Base-by-base conservation (phyloP, 2,329 filamentous ascomycete genomes). In the Trichoderma sp. region DNA sequence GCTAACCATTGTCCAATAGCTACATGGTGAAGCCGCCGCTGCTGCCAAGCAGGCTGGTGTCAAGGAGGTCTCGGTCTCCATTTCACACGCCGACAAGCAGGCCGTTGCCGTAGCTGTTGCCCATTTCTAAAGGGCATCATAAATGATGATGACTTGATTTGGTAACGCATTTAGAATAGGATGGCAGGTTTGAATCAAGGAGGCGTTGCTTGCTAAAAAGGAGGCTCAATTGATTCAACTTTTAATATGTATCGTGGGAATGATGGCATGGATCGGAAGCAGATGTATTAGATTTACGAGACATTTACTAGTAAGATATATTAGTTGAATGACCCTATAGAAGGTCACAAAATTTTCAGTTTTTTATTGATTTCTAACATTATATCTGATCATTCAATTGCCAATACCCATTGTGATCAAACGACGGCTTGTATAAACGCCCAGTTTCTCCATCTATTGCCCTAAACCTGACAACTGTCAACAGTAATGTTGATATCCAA, bases 71-170 rank as follows among this genome's bases (percentile, higher is more conserved):
- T 95, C 88, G 75, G 92, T 99, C 76, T 97, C 94, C 79, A 98
- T 99, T 80, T 98, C 95, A 77, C 97, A 99, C 84, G 96, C 93
- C 51, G 95, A 98, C 77, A 91, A 88, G 72, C 96, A 99, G 83
- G 95, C 96, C 73, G 95, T 98, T 78, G 95, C 96, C 60, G 93
- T 99, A 78, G 96, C 97, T 2, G 92, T 97, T 73, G 92, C 94
- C 70, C 91, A 90, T 71, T 92, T 96, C 79, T 94, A 89, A 81
- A 15, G 14, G 39, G 12, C 36, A 58, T 12, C 28, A 36, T 28
- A 21, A 28, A 69, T 14, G 36, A 69, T 14, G 64, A 67, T 70
- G 39, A 18, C 58, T 61, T 39, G 6, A 24, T 56, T 39, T 18
- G 8, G 21, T 58, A 51, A n/a, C 39, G 30, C 39, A 14, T 66